These are phyloP conservation scores for Trichoderma harzianum DNA, from an alignment of 2,329 filamentous ascomycete species.

Conservation along the genomic window DNA sequence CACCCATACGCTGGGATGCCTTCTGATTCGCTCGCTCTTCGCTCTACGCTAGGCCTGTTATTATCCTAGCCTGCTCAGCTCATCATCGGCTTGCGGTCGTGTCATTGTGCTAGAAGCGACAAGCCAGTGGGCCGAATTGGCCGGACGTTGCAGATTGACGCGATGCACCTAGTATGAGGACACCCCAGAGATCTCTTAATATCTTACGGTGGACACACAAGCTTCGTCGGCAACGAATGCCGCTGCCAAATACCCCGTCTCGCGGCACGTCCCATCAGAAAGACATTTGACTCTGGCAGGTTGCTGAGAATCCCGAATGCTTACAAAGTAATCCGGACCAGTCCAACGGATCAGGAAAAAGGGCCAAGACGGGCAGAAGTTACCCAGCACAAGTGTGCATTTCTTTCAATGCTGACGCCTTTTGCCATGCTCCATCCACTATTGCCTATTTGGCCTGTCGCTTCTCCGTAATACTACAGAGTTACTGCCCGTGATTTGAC, in stretches of 20 bases:
- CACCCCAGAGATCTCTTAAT: slow-evolving; percentile 13
- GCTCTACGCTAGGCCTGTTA: neutral
- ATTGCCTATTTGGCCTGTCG: neutral
- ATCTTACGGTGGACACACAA: slow-evolving; percentile 5
- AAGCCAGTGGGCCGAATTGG: slow-evolving; percentile 4
- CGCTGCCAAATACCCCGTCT: slow-evolving; percentile 15
- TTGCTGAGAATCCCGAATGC: neutral
- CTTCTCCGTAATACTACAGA: neutral
- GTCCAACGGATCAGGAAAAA: neutral
- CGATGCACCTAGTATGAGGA: slow-evolving; percentile 7
- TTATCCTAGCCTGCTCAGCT: neutral
- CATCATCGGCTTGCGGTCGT: slow-evolving; percentile 16
- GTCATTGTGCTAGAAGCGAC: slow-evolving; percentile 14
- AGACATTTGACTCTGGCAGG: neutral
- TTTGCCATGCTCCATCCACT: neutral
- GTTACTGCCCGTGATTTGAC: slow-evolving; percentile 6
- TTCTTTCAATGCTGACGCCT: neutral
- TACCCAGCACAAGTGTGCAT: neutral
- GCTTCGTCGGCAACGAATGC: slow-evolving; percentile 10
- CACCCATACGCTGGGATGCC: neutral
- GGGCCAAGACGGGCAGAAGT: neutral
- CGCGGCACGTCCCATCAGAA: slow-evolving; percentile 6
- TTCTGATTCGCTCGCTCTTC: slow-evolving; percentile 1
- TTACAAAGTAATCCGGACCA: neutral
- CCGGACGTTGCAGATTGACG: slow-evolving; percentile 16